These are phyloP conservation scores for Kodamaea kakaduensis DNA, from an alignment of 805 yeast species.

Conservation along the genomic window DNA sequence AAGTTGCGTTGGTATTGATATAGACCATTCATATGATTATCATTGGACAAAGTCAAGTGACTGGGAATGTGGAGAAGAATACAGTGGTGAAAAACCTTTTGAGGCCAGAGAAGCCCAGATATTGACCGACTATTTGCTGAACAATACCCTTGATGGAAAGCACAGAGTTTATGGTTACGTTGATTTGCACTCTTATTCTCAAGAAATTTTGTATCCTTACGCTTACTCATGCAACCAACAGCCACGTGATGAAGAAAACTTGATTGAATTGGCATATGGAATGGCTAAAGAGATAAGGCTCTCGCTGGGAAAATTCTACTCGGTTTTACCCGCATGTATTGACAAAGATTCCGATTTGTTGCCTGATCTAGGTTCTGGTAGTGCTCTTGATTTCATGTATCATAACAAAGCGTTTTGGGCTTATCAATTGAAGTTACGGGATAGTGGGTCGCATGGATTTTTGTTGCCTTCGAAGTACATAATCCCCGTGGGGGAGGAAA, in stretches of 20 bases:
- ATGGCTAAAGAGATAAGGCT: slow-evolving; percentile 68
- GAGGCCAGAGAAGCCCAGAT: slow-evolving; percentile 43
- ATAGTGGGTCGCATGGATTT: slow-evolving; percentile 80
- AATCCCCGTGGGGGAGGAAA: slow-evolving; percentile 72
- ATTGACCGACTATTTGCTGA: slow-evolving; percentile 39
- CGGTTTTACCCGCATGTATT: slow-evolving; percentile 72
- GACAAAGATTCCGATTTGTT: slow-evolving; percentile 71
- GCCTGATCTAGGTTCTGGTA: slow-evolving; percentile 76
- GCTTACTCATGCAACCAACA: slow-evolving; percentile 70
- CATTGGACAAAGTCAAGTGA: slow-evolving; percentile 63
- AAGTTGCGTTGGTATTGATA: slow-evolving; percentile 76
- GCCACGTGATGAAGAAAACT: slow-evolving; percentile 78
- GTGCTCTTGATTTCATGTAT: slow-evolving; percentile 80
- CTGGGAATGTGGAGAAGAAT: slow-evolving; percentile 79
- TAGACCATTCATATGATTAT: slow-evolving; percentile 77
- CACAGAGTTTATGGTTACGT: slow-evolving; percentile 71
- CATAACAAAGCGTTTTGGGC: slow-evolving; percentile 82
- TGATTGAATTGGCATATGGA: slow-evolving; percentile 78
- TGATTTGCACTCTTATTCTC: slow-evolving; percentile 83
- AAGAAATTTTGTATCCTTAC: slow-evolving; percentile 77
- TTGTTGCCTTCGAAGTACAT: slow-evolving; percentile 68
- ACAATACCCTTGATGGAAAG: slow-evolving; percentile 38
- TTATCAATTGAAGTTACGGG: slow-evolving; percentile 75
- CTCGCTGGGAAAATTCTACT: slow-evolving; percentile 59
- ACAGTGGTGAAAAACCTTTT: slow-evolving; percentile 70